A percentile compares a stretch with the other conserved stretches of the same genome.
phyloP scores from a whole-genome alignment of 495 filamentous ascomycete genomes.

The Diplogelasinospora grovesii region DNA sequence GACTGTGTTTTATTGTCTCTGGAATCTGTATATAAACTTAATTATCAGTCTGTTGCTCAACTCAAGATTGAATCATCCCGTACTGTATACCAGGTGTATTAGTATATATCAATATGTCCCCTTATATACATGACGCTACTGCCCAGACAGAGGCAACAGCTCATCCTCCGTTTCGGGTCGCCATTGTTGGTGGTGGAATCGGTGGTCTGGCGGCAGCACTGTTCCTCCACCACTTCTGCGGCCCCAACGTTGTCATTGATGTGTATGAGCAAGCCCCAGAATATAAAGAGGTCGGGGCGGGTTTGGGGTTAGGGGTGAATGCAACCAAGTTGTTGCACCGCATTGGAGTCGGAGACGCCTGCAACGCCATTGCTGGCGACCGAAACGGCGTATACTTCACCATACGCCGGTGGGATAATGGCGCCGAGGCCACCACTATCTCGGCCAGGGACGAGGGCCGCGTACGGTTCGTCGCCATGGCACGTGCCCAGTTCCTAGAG shows the following conservation, averaged over 20 bases:
- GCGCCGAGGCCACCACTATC: slow-evolving; percentile 26
- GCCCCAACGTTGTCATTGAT: slow-evolving; percentile 8
- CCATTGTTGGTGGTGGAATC: slow-evolving; percentile 30
- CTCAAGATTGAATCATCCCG: too few relatives aligned
- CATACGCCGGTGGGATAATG: slow-evolving; percentile 29
- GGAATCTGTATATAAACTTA: too few relatives aligned
- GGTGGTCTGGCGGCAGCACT: slow-evolving; percentile 26
- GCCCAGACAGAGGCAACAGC: too few relatives aligned
- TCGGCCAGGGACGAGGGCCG: slow-evolving; percentile 16
- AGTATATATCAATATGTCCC: too few relatives aligned
- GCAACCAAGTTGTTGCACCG: slow-evolving; percentile 33
- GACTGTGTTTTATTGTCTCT: too few relatives aligned
- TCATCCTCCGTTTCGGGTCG: slow-evolving; percentile 22
- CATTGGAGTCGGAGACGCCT: slow-evolving; percentile 15
- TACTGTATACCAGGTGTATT: too few relatives aligned
- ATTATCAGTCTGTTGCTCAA: too few relatives aligned
- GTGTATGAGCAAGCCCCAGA: slow-evolving; percentile 24
- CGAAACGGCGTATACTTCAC: slow-evolving; percentile 25
- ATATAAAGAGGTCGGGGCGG: slow-evolving; percentile 30
- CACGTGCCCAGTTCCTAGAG: slow-evolving; percentile 24
- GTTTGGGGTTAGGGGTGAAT: slow-evolving; percentile 43
- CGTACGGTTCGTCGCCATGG: slow-evolving; percentile 19
- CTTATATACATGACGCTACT: too few relatives aligned
- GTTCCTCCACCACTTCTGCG: slow-evolving; percentile 25
- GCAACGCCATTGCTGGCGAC: slow-evolving; percentile 25